Conservation (phyloP, 2,329 filamentous ascomycete species). For the Pseudogymnoascus sp. region DNA sequence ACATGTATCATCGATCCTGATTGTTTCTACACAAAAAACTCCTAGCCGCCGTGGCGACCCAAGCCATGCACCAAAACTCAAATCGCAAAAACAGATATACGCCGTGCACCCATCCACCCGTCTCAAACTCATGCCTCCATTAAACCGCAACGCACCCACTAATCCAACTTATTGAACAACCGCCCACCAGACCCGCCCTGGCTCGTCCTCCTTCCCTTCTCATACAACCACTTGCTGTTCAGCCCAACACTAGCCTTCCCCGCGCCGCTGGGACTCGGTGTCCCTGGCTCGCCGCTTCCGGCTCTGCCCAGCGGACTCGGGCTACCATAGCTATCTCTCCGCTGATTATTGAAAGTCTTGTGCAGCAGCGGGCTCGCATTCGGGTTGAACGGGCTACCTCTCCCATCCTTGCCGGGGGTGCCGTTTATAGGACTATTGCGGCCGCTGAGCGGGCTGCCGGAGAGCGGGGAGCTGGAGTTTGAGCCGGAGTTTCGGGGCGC, state of each 20-base stretch:
- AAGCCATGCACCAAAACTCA: constrained; percentile 5
- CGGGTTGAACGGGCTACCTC: constrained; percentile 36
- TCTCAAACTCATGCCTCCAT: background rate
- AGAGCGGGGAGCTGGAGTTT: constrained; percentile 16
- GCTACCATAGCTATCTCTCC: constrained; percentile 55
- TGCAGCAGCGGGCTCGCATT: constrained; percentile 54
- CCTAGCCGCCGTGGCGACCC: background rate
- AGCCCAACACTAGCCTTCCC: constrained; percentile 68
- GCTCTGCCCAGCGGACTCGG: constrained; percentile 40
- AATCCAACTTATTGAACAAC: constrained; percentile 16
- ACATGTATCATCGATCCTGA: background rate
- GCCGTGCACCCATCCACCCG: background rate
- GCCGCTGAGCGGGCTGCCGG: background rate
- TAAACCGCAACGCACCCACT: background rate
- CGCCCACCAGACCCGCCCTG: constrained; percentile 20
- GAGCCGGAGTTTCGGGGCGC: constrained; percentile 38
- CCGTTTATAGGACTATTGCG: background rate
- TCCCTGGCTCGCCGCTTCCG: constrained; percentile 45
- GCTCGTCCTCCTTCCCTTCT: constrained; percentile 55
- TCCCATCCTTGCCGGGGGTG: background rate
- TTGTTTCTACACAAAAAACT: constrained; percentile 1
- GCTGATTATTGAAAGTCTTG: constrained; percentile 50
- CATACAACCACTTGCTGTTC: constrained; percentile 93
- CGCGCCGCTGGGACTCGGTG: constrained; percentile 58
- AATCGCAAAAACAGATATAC: background rate